These are phyloP conservation scores for Parietichytrium sp. DNA, from an alignment of 108 stramenopile species.

Conservation along the genomic window DNA sequence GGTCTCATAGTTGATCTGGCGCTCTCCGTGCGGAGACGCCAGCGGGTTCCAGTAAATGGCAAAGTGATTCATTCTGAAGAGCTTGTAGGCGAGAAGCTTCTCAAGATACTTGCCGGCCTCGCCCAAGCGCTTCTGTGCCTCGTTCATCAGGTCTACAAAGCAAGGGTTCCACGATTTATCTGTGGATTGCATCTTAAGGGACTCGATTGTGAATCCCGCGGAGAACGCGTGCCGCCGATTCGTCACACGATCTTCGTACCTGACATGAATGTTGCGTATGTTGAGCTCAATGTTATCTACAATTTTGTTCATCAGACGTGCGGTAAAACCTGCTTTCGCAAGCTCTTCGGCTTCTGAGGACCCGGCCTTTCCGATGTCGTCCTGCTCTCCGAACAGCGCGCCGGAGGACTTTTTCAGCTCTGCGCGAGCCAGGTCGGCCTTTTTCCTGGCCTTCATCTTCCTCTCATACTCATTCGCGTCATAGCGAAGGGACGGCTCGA, in stretches of 20 bases:
- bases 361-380: neutral
- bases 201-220: conserved; percentile 6
- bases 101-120: conserved; percentile 36
- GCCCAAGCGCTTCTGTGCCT: neutral
- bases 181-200: conserved; percentile 38
- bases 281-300: conserved; percentile 29
- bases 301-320: conserved; percentile 25
- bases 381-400: neutral
- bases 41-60: conserved; percentile 30
- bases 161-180: conserved; percentile 7
- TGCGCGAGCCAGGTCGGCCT: conserved; percentile 16
- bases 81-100: conserved; percentile 31
- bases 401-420: conserved; percentile 16
- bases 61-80: conserved; percentile 9
- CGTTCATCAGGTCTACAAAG: conserved; percentile 5
- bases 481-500: conserved; percentile 6
- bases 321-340: conserved; percentile 12
- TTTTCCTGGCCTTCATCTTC: conserved; percentile 17
- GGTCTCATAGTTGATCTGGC: conserved; percentile 4
- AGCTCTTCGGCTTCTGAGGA: conserved; percentile 14
- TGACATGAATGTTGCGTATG: conserved; percentile 12
- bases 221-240: conserved; percentile 22
- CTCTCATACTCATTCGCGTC: neutral
- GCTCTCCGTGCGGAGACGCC: neutral
- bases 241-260: conserved; percentile 34